These are phyloP conservation scores for Umbelopsis isabellina DNA, from an alignment of 192 early-diverging fungal species.

Conservation along the genomic window DNA sequence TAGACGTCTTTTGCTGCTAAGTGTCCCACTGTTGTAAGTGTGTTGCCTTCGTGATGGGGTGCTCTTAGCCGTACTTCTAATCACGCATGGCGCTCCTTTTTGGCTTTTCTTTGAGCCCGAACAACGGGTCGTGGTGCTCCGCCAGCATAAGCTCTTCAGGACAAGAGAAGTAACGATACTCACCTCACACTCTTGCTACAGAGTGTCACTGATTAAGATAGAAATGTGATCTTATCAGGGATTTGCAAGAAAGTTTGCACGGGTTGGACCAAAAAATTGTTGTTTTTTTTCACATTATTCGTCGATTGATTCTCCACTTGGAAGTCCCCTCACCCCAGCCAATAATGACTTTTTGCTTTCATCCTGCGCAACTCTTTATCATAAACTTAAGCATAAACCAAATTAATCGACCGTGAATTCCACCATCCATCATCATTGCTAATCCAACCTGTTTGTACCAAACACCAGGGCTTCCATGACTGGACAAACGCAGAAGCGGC, in stretches of 20 bases:
- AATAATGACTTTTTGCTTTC: too few species aligned
- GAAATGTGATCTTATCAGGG: conserved; percentile 20
- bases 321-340: conserved; percentile 7
- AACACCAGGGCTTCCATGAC: neutral
- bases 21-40: neutral
- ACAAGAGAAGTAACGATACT: conserved; percentile 17
- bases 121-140: conserved; percentile 9
- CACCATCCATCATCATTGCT: too few species aligned
- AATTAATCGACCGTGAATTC: too few species aligned
- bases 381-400: too few species aligned
- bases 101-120: conserved; percentile 6
- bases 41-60: neutral
- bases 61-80: neutral
- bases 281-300: conserved; percentile 23
- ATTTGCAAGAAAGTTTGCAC: conserved; percentile 25
- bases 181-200: conserved; percentile 22
- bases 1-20: neutral
- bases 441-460: neutral
- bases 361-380: neutral
- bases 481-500: neutral
- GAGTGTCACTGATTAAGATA: conserved; percentile 21
- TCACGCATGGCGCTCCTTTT: neutral
- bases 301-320: conserved; percentile 18
- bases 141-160: neutral
- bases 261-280: conserved; percentile 23